These are phyloP conservation scores for Cyberlindnera nakhonratchasimensis DNA, from an alignment of 805 yeast genomes.

Conservation along the genomic window DNA sequence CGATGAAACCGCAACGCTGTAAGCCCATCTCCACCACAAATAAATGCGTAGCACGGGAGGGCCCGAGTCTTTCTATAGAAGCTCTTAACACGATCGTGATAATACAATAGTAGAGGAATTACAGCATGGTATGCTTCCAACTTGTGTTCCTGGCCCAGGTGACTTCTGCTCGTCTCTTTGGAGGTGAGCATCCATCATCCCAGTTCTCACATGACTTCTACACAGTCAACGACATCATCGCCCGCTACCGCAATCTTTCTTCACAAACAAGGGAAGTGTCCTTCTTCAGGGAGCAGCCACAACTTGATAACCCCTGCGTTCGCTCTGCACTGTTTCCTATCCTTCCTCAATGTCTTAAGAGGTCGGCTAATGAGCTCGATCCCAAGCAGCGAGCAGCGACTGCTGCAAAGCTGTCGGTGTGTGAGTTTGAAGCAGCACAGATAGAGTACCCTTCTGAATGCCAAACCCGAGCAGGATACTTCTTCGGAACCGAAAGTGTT, in stretches of 20 bases:
- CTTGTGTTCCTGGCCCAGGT: not conserved
- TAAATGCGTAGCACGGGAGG: too few species aligned
- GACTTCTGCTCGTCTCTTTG: not conserved
- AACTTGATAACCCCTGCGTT: conserved; percentile 32
- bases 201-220: conserved; percentile 7
- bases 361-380: conserved; percentile 39
- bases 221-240: conserved; percentile 21
- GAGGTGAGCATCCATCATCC: not conserved
- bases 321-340: conserved; percentile 39
- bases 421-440: conserved; percentile 51
- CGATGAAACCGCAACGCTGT: not conserved
- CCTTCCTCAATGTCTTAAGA: conserved; percentile 37
- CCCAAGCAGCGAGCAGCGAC: conserved; percentile 33
- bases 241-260: conserved; percentile 18
- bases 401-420: conserved; percentile 48
- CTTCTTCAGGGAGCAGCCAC: conserved; percentile 11
- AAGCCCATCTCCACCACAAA: not conserved
- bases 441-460: conserved; percentile 31
- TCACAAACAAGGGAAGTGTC: conserved; percentile 8
- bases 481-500: conserved; percentile 9
- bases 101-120: too few species aligned
- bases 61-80: too few species aligned
- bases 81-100: too few species aligned
- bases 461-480: conserved; percentile 26
- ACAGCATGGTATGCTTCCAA: not conserved